phyloP scores from a whole-genome alignment of 2,329 filamentous ascomycete species.

The Colletotrichum lini region DNA sequence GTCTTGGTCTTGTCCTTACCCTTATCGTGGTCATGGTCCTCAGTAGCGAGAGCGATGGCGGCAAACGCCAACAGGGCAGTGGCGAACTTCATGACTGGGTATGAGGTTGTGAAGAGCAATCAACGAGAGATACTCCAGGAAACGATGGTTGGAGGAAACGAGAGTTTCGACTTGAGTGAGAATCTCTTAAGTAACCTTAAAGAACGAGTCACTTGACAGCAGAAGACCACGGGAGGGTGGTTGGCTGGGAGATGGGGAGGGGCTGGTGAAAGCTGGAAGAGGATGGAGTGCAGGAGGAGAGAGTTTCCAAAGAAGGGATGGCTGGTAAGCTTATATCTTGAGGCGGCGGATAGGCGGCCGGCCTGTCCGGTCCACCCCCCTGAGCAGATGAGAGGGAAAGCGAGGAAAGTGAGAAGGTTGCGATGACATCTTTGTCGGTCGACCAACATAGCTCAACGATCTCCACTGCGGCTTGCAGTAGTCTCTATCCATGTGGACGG shows the following conservation, averaged over 20 bases:
- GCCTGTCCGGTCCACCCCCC: conserved; percentile 7
- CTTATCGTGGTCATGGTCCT: conserved; percentile 33
- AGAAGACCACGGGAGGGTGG: conserved; percentile 29
- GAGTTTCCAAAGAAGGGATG: conserved; percentile 30
- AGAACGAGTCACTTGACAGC: conserved; percentile 42
- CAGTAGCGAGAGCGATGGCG: conserved; percentile 34
- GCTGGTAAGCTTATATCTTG: conserved; percentile 42
- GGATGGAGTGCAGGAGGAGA: conserved; percentile 11
- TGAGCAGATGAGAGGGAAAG: not conserved
- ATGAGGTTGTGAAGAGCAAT: conserved; percentile 6
- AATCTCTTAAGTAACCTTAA: conserved; percentile 44
- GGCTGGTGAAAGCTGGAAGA: conserved; percentile 34
- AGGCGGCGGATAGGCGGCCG: conserved; percentile 4
- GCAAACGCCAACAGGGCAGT: conserved; percentile 38
- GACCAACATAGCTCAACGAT: conserved; percentile 32
- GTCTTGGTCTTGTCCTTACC: conserved; percentile 39
- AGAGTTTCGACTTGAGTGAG: conserved; percentile 37
- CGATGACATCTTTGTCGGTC: conserved; percentile 37
- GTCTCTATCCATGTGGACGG: conserved; percentile 32
- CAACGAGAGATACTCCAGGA: conserved; percentile 27
- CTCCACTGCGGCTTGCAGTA: conserved; percentile 42
- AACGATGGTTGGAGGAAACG: conserved; percentile 28
- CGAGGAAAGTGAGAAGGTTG: conserved; percentile 25
- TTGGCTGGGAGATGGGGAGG: conserved; percentile 38
- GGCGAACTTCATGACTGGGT: conserved; percentile 37